phyloP scores from a whole-genome alignment of 768 basidiomycete species.

The Gloeostereum incarnatum region DNA sequence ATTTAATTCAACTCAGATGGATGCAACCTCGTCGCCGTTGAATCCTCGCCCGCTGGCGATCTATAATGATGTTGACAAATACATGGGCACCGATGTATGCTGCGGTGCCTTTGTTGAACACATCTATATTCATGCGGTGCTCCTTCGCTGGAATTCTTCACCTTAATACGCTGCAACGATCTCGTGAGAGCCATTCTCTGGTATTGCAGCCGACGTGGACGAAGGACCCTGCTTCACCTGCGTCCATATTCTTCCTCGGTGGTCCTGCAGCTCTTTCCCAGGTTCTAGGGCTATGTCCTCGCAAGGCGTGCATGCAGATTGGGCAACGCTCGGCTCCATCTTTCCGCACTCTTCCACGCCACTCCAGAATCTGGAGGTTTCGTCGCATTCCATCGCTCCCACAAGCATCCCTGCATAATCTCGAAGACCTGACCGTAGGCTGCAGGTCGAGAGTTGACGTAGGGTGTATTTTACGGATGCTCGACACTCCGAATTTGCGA shows the following conservation, averaged over 20 bases:
- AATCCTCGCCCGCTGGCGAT: constrained; percentile 48
- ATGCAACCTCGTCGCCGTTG: constrained; percentile 32
- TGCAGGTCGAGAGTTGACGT: constrained; percentile 31
- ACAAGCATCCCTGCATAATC: constrained; percentile 25
- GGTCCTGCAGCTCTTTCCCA: constrained; percentile 24
- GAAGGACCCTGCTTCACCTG: constrained; percentile 24
- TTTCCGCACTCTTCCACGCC: constrained; percentile 24
- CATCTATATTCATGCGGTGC: constrained; percentile 24
- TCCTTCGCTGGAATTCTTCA: constrained; percentile 36
- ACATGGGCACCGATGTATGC: constrained; percentile 49
- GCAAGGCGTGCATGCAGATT: constrained; percentile 49
- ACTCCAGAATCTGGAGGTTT: constrained; percentile 33
- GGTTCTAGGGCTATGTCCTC: constrained; percentile 38
- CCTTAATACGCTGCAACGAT: constrained; percentile 55
- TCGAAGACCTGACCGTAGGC: constrained; percentile 30
- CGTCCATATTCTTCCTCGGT: constrained; percentile 11
- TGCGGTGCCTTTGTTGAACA: constrained; percentile 36
- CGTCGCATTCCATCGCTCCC: constrained; percentile 32
- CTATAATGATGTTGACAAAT: constrained; percentile 44
- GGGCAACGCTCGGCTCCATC: too few species aligned
- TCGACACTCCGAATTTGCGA: constrained; percentile 29
- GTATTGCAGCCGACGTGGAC: constrained; percentile 32
- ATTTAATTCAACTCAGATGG: constrained; percentile 36
- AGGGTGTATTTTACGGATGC: constrained; percentile 24
- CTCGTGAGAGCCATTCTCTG: constrained; percentile 34